Percentiles rank a stretch among this genome's conserved stretches.
These are phyloP conservation scores for Jatropha multifida DNA, from an alignment of 441 rosid genomes.

Conservation along the genomic window DNA sequence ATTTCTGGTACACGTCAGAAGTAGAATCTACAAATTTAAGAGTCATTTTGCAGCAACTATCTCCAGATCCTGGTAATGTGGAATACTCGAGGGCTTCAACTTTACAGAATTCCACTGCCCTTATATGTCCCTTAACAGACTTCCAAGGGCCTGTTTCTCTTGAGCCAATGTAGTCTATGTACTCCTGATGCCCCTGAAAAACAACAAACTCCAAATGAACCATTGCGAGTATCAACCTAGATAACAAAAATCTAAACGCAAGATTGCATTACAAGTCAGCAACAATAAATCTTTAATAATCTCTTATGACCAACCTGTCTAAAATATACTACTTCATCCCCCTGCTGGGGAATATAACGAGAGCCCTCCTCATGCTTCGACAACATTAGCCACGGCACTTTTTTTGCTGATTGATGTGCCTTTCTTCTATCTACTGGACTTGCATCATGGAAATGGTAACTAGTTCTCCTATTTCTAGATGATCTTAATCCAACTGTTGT, in stretches of 20 bases:
- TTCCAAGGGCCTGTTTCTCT: conserved; percentile 80
- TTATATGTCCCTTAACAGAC: conserved; percentile 55
- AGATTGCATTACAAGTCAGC: conserved; percentile 10
- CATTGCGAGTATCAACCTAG: conserved; percentile 7
- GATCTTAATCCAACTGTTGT: conserved; percentile 72
- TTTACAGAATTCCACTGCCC: conserved; percentile 84
- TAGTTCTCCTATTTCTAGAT: conserved; percentile 80
- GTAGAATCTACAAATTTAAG: conserved; percentile 73
- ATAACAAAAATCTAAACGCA: conserved; percentile 5
- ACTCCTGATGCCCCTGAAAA: conserved; percentile 96
- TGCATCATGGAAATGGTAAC: conserved; percentile 53
- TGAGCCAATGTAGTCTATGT: conserved; percentile 40
- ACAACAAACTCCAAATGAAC: conserved; percentile 18
- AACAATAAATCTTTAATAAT: conserved; percentile 10
- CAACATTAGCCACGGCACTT: conserved; percentile 83
- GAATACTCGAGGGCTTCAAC: conserved; percentile 83
- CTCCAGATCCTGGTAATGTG: conserved; percentile 89
- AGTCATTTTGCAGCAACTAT: conserved; percentile 95
- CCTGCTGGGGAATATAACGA: conserved; percentile 90
- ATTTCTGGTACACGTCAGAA: conserved; percentile 52
- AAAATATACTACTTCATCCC: conserved; percentile 85
- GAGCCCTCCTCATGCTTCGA: conserved; percentile 85
- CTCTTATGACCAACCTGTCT: conserved; percentile 65
- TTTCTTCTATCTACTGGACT: conserved; percentile 55
- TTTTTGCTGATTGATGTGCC: conserved; percentile 52